Evolutionary conservation across 1,284 basidiomycete species (phyloP), one percentile per base, ranked within the genome.

Genomic region (Anthracocystis panici-leucophaei): DNA sequence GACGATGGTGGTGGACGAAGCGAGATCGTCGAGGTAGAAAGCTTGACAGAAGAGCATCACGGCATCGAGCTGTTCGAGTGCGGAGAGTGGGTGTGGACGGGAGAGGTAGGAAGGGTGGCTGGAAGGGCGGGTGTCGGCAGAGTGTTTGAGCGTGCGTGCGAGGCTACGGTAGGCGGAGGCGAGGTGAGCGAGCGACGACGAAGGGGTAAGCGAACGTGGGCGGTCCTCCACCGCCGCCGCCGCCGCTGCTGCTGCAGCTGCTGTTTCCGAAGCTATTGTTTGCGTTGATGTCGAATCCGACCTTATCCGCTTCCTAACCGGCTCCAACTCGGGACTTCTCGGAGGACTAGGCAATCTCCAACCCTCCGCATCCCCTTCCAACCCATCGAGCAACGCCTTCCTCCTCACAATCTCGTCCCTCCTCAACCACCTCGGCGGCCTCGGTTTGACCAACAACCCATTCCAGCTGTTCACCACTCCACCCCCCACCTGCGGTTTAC

Each of bases 41-140:
- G 86, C 82, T 69, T 87, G 88, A 18, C 87, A 82, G 80, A 86
- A 89, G 7, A 88, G 82, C 5, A 88, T 78, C 29, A 87, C 82
- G 16, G 88, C 86, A 65, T 89, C 88, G 31, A 87, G 86, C 54
- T 87, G 86, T 68, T 86, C 85, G 14, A 87, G 77, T 0, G 86
- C 75, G 7, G 86, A 86, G 27, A 86, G 77, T 3, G 87, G 63
- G 27, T 45, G 57, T 14, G 65, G 70, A 23, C 64, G 57, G 18
- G 76, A 57, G 11, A 66, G 59, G 48, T 72, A 68, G 8, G 61
- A 57, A 0, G 70, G 70, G 1, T 45, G 51, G 1, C 42, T 52
- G 2, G 59, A 56, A 4, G 62, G 12, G 16, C 56, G 57, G 0
- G 63, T 61, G 64, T 86, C 85, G 42, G 85, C 84, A 0, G 74